Conservation (phyloP, 768 basidiomycete genomes). For the Trametes villosa region DNA sequence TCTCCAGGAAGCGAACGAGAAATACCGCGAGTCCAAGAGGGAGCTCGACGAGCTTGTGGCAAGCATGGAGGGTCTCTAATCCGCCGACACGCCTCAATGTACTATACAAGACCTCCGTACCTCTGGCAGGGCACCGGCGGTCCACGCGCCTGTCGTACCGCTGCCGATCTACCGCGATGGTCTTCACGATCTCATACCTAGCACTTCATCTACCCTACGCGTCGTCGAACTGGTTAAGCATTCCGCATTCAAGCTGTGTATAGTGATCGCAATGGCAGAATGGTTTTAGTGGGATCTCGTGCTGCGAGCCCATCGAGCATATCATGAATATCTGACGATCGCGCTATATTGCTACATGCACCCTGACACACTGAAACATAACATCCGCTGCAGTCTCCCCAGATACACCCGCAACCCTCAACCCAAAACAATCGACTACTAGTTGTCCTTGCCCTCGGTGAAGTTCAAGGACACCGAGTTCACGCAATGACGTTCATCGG, state of each 20-base stretch:
- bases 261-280: slow-evolving; percentile 15
- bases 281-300: not conserved
- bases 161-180: slow-evolving; percentile 15
- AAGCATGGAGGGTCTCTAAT: slow-evolving; percentile 61
- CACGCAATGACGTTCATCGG: slow-evolving; percentile 86
- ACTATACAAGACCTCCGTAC: slow-evolving; percentile 12
- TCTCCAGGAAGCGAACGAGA: slow-evolving; percentile 66
- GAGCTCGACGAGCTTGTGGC: slow-evolving; percentile 85
- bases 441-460: slow-evolving; percentile 48
- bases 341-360: slow-evolving; percentile 10
- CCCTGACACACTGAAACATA: not conserved
- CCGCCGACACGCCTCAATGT: slow-evolving; percentile 10
- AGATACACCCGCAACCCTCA: not conserved
- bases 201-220: slow-evolving; percentile 11
- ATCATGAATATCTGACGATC: not conserved
- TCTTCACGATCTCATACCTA: slow-evolving; percentile 18
- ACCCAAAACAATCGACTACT: not conserved
- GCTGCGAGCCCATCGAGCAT: not conserved
- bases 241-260: slow-evolving; percentile 18
- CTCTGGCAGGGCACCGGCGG: not conserved
- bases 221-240: slow-evolving; percentile 14
- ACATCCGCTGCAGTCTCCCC: slow-evolving; percentile 7
- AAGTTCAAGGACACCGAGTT: slow-evolving; percentile 89
- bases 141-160: not conserved
- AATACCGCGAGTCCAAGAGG: slow-evolving; percentile 80